Base-by-base conservation (phyloP, 2,329 filamentous ascomycete genomes). In the Bipolaris cookei region DNA sequence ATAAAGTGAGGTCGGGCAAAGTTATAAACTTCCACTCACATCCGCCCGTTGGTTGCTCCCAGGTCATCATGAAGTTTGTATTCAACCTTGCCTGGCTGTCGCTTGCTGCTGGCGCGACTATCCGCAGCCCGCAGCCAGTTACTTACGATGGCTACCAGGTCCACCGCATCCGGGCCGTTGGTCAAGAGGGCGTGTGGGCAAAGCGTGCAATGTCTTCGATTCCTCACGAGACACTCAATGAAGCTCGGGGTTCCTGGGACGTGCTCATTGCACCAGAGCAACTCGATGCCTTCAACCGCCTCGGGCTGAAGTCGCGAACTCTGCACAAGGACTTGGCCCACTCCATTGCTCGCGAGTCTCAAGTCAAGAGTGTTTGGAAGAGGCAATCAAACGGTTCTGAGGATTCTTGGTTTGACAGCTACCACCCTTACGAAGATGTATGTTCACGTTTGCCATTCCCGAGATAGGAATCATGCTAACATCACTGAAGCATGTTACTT, bases 261-360 rank as follows among this genome's bases (percentile, higher is more conserved):
- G 64, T 82, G 43, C 74, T 78, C n/a, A 70, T 82, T 48, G 68
- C 78, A 13, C 75, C 74, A 11, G 68, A 74, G 8, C 71, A 79
- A 34, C 53, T 80, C 18, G 62, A 66, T 1, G 71, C 70, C 6
- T 81, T 82, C 57, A 63, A 79, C 43, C 64, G 71, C n/a, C 62
- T 77, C 14, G 71, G 68, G 13, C 64, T 80, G 32, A 66, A 72
- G 23, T 66, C 62, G 3, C 68, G 74, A 42, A 61, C 76, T 14
- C 75, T 82, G 70, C 78, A 82, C 54, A 73, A 76, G 30, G 71
- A 82, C 63, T 70, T 82, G 5, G 80, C 79, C 14, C 42, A 61
- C n/a, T 76, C 78, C 2, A 82, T 82, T 55, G 68, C 68, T 10
- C 71, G 68, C 34, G 80, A 82, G 53, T 66, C 64, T n/a, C 54